phyloP scores from a whole-genome alignment of 2,329 filamentous ascomycete genomes.

The Xylaria sp. region DNA sequence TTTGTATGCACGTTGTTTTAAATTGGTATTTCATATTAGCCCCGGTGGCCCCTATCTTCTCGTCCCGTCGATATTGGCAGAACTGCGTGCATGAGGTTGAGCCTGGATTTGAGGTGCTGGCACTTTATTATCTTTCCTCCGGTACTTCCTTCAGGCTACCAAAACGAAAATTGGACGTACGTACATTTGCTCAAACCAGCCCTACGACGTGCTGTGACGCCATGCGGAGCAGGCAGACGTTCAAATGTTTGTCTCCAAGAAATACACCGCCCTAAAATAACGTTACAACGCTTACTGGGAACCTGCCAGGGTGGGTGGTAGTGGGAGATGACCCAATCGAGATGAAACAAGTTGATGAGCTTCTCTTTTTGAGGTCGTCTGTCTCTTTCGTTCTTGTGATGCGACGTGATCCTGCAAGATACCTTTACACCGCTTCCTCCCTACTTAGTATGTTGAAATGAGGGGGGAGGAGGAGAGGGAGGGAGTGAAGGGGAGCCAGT shows the following conservation, averaged over 20 bases:
- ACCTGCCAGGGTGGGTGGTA: slow-evolving; percentile 8
- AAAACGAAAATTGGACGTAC: neutral
- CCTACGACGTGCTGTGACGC: slow-evolving; percentile 28
- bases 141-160: slow-evolving; percentile 2
- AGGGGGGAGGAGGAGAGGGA: neutral
- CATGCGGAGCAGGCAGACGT: slow-evolving; percentile 12
- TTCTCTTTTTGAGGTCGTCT: slow-evolving; percentile 31
- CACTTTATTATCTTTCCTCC: neutral
- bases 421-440: slow-evolving; percentile 33
- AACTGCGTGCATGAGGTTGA: neutral
- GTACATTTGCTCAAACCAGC: slow-evolving; percentile 17
- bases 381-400: slow-evolving; percentile 31
- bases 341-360: slow-evolving; percentile 21
- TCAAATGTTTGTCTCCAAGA: neutral
- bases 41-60: neutral
- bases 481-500: slow-evolving; percentile 17
- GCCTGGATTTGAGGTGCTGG: neutral
- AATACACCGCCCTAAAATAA: neutral
- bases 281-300: slow-evolving; percentile 28
- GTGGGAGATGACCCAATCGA: slow-evolving; percentile 26
- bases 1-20: neutral
- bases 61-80: neutral
- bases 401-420: slow-evolving; percentile 26
- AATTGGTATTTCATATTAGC: neutral
- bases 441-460: slow-evolving; percentile 1